Percentiles rank a stretch among this genome's conserved stretches.
These are phyloP conservation scores for Beauveria asiatica DNA, from an alignment of 2,329 filamentous ascomycete genomes.

Conservation along the genomic window DNA sequence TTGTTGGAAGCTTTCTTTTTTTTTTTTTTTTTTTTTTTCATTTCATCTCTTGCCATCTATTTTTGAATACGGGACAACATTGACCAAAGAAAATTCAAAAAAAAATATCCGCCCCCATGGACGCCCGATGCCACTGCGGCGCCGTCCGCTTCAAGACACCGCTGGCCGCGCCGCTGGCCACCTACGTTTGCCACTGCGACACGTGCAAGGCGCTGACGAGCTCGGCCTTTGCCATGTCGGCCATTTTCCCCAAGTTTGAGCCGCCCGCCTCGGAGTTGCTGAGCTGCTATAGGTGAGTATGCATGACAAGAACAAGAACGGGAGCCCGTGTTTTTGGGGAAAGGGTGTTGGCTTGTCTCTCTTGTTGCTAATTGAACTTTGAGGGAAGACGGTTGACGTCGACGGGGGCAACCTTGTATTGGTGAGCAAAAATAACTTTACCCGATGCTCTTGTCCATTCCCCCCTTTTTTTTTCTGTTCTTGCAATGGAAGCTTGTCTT, in stretches of 20 bases:
- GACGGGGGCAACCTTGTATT: slow-evolving; percentile 49
- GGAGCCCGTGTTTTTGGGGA: no score
- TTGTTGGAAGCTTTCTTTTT: no score
- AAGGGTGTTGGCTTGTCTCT: not conserved
- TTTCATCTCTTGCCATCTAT: no score
- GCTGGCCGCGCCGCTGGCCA: slow-evolving; percentile 46
- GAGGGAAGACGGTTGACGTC: slow-evolving; percentile 43
- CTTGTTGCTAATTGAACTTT: not conserved
- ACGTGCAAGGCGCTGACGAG: slow-evolving; percentile 58
- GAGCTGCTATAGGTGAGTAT: slow-evolving; percentile 46
- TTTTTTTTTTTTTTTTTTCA: no score
- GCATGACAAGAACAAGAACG: no score
- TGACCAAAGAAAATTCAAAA: no score
- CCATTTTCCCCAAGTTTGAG: slow-evolving; percentile 60
- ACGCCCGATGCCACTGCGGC: slow-evolving; percentile 57
- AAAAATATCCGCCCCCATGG: slow-evolving; percentile 31
- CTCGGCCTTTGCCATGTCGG: slow-evolving; percentile 59
- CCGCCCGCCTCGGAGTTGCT: slow-evolving; percentile 41
- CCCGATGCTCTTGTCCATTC: no score
- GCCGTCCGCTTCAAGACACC: slow-evolving; percentile 55
- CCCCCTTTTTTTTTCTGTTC: no score
- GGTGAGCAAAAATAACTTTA: slow-evolving; percentile 28
- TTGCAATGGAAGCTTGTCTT: not conserved
- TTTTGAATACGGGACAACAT: no score
- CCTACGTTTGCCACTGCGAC: slow-evolving; percentile 64